Evolutionary conservation across 1,284 basidiomycete species (phyloP).

Genomic region (Termitomyces sp.): DNA sequence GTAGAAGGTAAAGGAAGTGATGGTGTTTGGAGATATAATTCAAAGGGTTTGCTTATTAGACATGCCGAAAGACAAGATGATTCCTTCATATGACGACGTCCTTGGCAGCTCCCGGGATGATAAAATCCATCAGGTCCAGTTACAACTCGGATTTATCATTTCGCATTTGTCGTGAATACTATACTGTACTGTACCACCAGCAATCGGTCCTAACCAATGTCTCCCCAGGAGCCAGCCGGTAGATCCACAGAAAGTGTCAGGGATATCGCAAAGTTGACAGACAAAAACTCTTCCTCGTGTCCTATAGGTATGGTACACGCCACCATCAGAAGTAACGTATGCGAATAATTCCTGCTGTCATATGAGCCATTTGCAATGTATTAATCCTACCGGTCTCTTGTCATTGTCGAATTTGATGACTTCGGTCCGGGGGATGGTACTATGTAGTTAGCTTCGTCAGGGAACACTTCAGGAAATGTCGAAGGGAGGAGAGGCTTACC

Average conservation of each 20-base stretch:
- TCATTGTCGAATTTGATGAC: conserved; percentile 16
- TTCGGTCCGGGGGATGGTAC: conserved; percentile 15
- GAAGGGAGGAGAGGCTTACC: too few relatives aligned
- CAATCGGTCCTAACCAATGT: conserved; percentile 14
- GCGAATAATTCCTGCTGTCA: conserved; percentile 16
- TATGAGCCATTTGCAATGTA: conserved; percentile 18
- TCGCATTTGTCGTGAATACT: conserved; percentile 14
- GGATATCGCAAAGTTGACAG: conserved; percentile 10
- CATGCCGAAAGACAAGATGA: conserved; percentile 15
- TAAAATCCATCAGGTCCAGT: conserved; percentile 13
- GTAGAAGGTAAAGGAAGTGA: conserved; percentile 14
- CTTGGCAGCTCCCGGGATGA: conserved; percentile 12
- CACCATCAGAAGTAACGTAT: conserved; percentile 14
- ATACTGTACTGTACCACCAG: conserved; percentile 19
- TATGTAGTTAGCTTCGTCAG: too few relatives aligned
- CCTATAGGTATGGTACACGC: conserved; percentile 17
- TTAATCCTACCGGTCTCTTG: conserved; percentile 16
- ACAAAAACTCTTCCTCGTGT: conserved; percentile 15
- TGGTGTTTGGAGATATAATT: conserved; percentile 6
- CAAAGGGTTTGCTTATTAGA: conserved; percentile 15
- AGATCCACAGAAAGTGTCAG: conserved; percentile 11
- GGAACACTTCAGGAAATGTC: too few relatives aligned
- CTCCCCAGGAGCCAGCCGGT: conserved; percentile 17
- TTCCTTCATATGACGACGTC: conserved; percentile 5
- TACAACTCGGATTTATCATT: too few relatives aligned